Evolutionary conservation across 129 eudicot species (phyloP).

Genomic region (Centaurea solstitialis): DNA sequence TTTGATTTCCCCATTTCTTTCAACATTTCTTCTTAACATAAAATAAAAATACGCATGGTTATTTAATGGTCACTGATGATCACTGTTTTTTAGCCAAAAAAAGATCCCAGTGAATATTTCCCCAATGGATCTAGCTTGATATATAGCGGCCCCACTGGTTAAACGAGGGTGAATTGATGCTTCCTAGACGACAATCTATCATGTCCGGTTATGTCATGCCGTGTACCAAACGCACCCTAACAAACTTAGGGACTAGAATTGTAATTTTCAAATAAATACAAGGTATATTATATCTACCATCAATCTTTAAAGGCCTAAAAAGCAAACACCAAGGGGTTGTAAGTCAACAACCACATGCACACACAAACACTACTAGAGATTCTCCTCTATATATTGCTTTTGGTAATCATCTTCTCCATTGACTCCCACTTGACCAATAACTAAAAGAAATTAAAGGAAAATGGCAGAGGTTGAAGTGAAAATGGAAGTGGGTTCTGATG

Average conservation of each 20-base stretch:
- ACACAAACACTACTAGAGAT: neutral
- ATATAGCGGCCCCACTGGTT: neutral
- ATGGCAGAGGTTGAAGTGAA: constrained; percentile 55
- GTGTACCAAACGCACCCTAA: neutral
- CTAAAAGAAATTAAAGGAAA: neutral
- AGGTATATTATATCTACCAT: neutral
- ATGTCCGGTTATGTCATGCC: neutral
- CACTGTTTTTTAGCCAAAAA: neutral
- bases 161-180: neutral
- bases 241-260: neutral
- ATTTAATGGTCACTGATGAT: neutral
- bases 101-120: neutral
- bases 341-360: constrained; percentile 12
- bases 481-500: constrained; percentile 82
- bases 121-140: neutral
- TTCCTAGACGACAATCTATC: neutral
- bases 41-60: neutral
- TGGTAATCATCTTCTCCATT: neutral
- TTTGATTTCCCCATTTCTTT: constrained; percentile 22
- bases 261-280: neutral
- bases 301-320: neutral
- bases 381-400: neutral
- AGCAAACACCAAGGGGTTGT: neutral
- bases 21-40: neutral
- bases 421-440: neutral